These are phyloP conservation scores for Paspalum vaginatum DNA, from an alignment of 176 grass and related monocot species.

Conservation along the genomic window DNA sequence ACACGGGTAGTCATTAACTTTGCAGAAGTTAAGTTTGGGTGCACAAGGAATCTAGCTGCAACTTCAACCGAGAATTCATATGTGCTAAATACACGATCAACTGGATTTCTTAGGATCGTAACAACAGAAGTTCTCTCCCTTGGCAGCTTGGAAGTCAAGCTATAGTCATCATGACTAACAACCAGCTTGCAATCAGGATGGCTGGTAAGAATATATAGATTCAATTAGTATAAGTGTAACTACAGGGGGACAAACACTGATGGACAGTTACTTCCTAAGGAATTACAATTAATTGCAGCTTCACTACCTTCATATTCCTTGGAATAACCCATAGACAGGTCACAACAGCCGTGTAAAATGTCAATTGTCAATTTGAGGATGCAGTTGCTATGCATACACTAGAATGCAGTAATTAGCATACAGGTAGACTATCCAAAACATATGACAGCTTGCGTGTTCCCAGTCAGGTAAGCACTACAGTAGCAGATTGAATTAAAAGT, in stretches of 20 bases:
- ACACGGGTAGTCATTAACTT: slow-evolving; percentile 67
- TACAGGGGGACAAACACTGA: slow-evolving; percentile 2
- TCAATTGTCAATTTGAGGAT: background rate
- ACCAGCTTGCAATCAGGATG: slow-evolving; percentile 96
- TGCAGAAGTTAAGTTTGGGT: slow-evolving; percentile 83
- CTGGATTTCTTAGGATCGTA: slow-evolving; percentile 87
- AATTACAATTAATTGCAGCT: slow-evolving; percentile 4
- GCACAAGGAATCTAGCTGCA: slow-evolving; percentile 91
- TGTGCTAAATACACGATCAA: slow-evolving; percentile 94
- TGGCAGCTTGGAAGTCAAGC: slow-evolving; percentile 85
- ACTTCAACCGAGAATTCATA: slow-evolving; percentile 98
- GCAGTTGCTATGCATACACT: background rate
- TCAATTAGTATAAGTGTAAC: slow-evolving; percentile 15
- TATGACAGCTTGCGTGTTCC: background rate
- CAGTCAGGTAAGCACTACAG: slow-evolving; percentile 1
- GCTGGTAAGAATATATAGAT: slow-evolving; percentile 47
- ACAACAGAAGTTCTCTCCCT: slow-evolving; percentile 88
- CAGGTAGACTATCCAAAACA: background rate
- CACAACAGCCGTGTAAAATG: background rate
- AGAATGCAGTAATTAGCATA: slow-evolving; percentile 14
- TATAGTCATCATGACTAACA: slow-evolving; percentile 97
- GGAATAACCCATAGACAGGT: background rate
- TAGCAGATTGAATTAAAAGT: background rate
- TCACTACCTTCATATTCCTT: background rate
- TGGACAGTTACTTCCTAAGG: background rate